Base-by-base conservation (phyloP, 257 asterid species). In the Jacaranda copaia region DNA sequence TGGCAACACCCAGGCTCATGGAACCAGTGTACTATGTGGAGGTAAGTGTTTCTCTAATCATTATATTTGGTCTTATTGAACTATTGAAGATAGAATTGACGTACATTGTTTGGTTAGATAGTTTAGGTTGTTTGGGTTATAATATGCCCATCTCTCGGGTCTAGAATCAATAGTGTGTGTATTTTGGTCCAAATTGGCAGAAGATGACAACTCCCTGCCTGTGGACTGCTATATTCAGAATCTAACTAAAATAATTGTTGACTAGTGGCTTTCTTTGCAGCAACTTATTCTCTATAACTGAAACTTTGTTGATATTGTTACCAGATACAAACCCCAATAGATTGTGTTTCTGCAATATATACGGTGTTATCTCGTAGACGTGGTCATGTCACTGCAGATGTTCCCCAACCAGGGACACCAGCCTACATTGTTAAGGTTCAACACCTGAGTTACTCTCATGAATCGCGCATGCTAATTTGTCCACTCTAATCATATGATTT, bases 401-500 rank as follows among this genome's bases (percentile, higher is more conserved):
- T 95, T 82, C 99, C 99, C 40, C 99, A 93, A 78, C 96, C 99
- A 5, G 99, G 99, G 59, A 94, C 99, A 16, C 99, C 99, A 20
- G 95, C 97, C 77, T 91, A 94, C 84, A 91, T 94, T 72, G 99
- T 92, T 36, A 94, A 92, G 98, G 99, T 94, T 39, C 74, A 87
- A 65, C 56, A 48, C 32, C 74, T 19, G 57, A 4, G 18, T 52
- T 66, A 43, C 57, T 63, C 12, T 69, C 25, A 4, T 53, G 14
- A 16, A 14, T 39, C 5, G 5, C 35, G 3, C 43, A 9, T 53
- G 14, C 42, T 39, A 13, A 3, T 65, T 15, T 57, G 72, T 42
- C 49, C 6, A 8, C 15, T 18, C 8, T 8, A 13, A 38, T 14
- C 35, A 15, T 16, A 32, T 66, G 70, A 11, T 49, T 58, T 36